phyloP scores from a whole-genome alignment of 345 rosid genomes.

The Camelina hispida region DNA sequence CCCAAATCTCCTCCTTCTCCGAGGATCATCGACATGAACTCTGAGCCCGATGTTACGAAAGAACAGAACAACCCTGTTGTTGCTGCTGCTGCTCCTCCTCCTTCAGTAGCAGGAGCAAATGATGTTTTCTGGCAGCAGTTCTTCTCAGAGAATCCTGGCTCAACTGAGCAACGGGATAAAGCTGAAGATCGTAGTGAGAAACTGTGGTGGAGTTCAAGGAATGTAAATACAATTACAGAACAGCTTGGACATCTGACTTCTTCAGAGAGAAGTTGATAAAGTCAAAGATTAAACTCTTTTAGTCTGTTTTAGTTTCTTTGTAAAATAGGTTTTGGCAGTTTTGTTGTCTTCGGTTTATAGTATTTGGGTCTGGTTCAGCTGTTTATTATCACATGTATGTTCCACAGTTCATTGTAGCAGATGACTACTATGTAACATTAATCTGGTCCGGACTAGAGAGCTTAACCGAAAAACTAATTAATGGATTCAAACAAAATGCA shows the following conservation, averaged over 20 bases:
- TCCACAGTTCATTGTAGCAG: slow-evolving; percentile 21
- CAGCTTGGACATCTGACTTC: slow-evolving; percentile 89
- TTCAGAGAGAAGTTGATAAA: slow-evolving; percentile 69
- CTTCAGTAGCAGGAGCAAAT: slow-evolving; percentile 63
- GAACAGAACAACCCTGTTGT: slow-evolving; percentile 22
- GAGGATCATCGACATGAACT: slow-evolving; percentile 75
- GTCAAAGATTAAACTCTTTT: neutral
- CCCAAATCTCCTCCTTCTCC: slow-evolving; percentile 58
- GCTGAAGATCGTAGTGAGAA: slow-evolving; percentile 39
- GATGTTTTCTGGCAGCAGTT: slow-evolving; percentile 97
- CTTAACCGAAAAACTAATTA: no score
- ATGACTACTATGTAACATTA: neutral
- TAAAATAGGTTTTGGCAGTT: slow-evolving; percentile 9
- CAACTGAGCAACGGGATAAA: slow-evolving; percentile 56
- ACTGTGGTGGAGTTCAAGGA: slow-evolving; percentile 67
- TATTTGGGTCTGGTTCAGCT: slow-evolving; percentile 14
- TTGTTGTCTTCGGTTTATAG: slow-evolving; percentile 1
- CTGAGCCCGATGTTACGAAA: slow-evolving; percentile 59
- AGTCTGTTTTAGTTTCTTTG: slow-evolving; percentile 27
- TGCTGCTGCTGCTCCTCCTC: slow-evolving; percentile 18
- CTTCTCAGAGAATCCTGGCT: slow-evolving; percentile 92
- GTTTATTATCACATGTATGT: slow-evolving; percentile 20
- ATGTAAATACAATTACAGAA: slow-evolving; percentile 78
- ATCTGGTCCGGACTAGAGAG: no score
- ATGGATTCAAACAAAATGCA: no score